These are phyloP conservation scores for Mollisia scopiformis DNA, from an alignment of 2,329 filamentous ascomycete species.

Conservation along the genomic window DNA sequence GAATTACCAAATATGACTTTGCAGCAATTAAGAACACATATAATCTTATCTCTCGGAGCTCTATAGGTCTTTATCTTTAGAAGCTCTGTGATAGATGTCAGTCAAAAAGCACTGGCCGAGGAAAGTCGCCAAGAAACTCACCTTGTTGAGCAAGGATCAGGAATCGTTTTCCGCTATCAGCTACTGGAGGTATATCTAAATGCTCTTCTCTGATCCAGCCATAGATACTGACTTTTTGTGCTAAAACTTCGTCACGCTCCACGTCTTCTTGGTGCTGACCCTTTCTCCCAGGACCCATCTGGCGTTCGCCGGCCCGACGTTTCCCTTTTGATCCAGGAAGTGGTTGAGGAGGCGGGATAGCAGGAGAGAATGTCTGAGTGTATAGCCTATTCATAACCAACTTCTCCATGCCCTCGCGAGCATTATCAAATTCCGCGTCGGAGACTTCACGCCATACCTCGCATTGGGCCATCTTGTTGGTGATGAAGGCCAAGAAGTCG, in stretches of 20 bases:
- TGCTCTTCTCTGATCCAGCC: conserved; percentile 93
- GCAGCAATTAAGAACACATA: conserved; percentile 97
- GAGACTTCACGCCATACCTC: conserved; percentile 96
- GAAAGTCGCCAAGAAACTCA: conserved; percentile 37
- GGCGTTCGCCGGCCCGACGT: conserved; percentile 68
- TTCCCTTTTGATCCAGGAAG: conserved; percentile 70
- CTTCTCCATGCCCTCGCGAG: conserved; percentile 98
- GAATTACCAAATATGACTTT: conserved; percentile 93
- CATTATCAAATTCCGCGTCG: conserved; percentile 97
- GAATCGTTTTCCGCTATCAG: conserved; percentile 86
- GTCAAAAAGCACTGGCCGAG: not conserved
- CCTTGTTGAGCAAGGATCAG: conserved; percentile 87
- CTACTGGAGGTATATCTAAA: conserved; percentile 85
- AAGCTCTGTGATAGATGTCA: conserved; percentile 64
- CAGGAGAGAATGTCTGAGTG: conserved; percentile 92
- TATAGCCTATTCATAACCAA: conserved; percentile 98
- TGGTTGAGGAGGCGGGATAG: conserved; percentile 80
- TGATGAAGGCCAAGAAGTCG: conserved; percentile 95
- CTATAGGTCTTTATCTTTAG: conserved; percentile 96
- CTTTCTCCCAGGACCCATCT: conserved; percentile 78
- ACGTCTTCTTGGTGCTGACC: conserved; percentile 99
- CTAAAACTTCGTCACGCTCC: conserved; percentile 91
- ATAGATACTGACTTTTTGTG: conserved; percentile 97
- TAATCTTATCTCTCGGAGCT: conserved; percentile 97
- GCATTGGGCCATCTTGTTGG: conserved; percentile 96